Evolutionary conservation across 768 basidiomycete genomes (phyloP).

Genomic region (Mycena rosella): DNA sequence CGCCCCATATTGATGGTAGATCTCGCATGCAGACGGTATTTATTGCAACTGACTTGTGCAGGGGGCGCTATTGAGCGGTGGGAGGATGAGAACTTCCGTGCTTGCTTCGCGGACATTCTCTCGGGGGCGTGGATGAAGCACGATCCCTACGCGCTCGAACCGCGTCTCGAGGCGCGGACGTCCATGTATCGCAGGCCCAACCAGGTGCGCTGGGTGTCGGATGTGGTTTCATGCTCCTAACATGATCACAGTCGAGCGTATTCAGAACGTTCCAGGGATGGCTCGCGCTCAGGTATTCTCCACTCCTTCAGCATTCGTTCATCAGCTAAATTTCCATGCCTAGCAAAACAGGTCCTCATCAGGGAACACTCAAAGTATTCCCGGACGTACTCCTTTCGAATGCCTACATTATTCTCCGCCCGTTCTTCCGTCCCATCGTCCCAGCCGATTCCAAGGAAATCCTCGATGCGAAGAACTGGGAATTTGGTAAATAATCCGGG

Average conservation of each 20-base stretch:
- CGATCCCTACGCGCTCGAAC: conserved; percentile 67
- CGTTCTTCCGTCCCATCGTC: conserved; percentile 70
- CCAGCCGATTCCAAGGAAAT: conserved; percentile 49
- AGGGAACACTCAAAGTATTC: conserved; percentile 71
- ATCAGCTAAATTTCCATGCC: conserved; percentile 5
- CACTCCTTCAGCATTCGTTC: conserved; percentile 49
- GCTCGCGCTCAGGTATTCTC: conserved; percentile 70
- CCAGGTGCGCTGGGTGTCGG: conserved; percentile 47
- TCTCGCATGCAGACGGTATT: neutral
- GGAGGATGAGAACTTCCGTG: conserved; percentile 64
- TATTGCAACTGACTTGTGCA: conserved; percentile 25
- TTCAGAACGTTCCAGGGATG: conserved; percentile 71
- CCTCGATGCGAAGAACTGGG: conserved; percentile 57
- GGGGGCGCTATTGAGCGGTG: conserved; percentile 76
- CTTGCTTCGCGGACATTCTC: conserved; percentile 65
- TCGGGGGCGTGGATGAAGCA: conserved; percentile 64
- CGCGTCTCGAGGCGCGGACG: conserved; percentile 62
- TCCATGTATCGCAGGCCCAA: conserved; percentile 64
- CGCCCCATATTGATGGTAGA: conserved; percentile 41
- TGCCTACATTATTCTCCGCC: conserved; percentile 71
- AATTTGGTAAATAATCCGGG: conserved; percentile 45
- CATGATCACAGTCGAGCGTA: conserved; percentile 45
- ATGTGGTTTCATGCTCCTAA: too few species aligned
- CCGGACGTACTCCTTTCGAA: conserved; percentile 69
- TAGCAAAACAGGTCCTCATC: conserved; percentile 65